Conservation (phyloP, 2,329 filamentous ascomycete genomes). For the Beauveria scarabaeidicola region DNA sequence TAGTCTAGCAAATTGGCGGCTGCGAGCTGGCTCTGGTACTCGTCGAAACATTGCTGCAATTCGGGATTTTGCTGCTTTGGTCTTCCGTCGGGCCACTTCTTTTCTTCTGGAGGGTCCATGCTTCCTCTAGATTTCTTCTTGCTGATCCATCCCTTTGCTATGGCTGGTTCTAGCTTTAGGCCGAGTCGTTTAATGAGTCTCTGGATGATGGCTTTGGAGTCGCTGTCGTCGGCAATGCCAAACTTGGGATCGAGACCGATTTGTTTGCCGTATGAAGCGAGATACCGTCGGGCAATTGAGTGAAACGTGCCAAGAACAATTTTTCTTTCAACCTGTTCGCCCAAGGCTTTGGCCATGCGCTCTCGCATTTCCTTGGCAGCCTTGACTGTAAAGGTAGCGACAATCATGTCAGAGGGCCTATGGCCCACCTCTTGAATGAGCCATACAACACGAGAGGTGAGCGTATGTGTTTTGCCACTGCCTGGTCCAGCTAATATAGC, state of each 20-base stretch:
- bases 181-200: conserved; percentile 72
- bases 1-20: conserved; percentile 83
- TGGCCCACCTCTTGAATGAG: conserved; percentile 65
- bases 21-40: conserved; percentile 70
- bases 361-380: conserved; percentile 90
- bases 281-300: conserved; percentile 78
- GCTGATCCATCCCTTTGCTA: conserved; percentile 69
- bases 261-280: conserved; percentile 72
- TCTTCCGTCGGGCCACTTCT: conserved; percentile 27
- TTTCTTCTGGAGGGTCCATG: conserved; percentile 23
- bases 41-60: conserved; percentile 58
- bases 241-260: conserved; percentile 80
- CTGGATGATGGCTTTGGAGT: conserved; percentile 70
- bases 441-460: conserved; percentile 88
- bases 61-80: conserved; percentile 40
- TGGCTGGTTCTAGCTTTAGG: conserved; percentile 58
- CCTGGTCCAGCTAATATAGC: conserved; percentile 61
- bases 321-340: conserved; percentile 63
- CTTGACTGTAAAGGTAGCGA: conserved; percentile 96
- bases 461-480: conserved; percentile 87
- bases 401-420: conserved; percentile 79
- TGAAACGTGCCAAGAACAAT: conserved; percentile 91
- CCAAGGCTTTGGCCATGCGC: conserved; percentile 73
- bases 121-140: conserved; percentile 52
- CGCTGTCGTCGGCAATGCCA: conserved; percentile 78